phyloP scores from a whole-genome alignment of 2,329 filamentous ascomycete genomes.

The Dryadomyces sulphureus region DNA sequence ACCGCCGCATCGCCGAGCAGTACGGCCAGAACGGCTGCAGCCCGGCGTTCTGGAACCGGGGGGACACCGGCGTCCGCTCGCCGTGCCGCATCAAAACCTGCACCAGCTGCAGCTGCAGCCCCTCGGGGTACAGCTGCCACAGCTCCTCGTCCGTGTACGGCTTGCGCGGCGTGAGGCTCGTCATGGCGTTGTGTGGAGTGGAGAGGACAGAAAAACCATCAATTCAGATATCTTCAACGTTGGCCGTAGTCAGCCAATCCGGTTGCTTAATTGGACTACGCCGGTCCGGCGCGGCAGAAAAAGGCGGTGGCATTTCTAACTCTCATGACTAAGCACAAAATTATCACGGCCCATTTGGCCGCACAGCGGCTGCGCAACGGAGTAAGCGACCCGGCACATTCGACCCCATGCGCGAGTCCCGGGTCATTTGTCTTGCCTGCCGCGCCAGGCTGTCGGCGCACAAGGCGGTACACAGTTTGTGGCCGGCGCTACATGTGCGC shows the following conservation, averaged over 20 bases:
- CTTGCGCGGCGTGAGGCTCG: conserved; percentile 56
- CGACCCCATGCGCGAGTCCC: conserved; percentile 9
- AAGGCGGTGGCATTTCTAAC: background rate
- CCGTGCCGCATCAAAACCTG: conserved; percentile 75
- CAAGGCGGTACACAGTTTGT: background rate
- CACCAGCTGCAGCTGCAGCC: conserved; percentile 72
- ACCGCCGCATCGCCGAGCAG: conserved; percentile 60
- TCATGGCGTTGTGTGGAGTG: conserved; percentile 39
- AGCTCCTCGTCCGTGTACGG: conserved; percentile 76
- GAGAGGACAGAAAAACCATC: background rate
- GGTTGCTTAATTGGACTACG: background rate
- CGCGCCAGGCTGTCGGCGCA: conserved; percentile 5
- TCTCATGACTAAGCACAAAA: no score
- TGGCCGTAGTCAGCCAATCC: no score
- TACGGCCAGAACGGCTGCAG: conserved; percentile 73
- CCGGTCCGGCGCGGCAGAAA: background rate
- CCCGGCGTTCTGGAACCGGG: conserved; percentile 72
- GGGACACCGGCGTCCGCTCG: conserved; percentile 68
- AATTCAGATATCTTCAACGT: no score
- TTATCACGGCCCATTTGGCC: no score
- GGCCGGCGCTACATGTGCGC: no score
- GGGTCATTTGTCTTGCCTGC: conserved; percentile 11
- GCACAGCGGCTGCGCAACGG: no score
- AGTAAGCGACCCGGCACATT: no score
- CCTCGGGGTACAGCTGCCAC: conserved; percentile 61